Evolutionary conservation across 768 basidiomycete species (phyloP), one percentile per base, ranked within the genome.

Genomic region (Nidularia pulvinata): DNA sequence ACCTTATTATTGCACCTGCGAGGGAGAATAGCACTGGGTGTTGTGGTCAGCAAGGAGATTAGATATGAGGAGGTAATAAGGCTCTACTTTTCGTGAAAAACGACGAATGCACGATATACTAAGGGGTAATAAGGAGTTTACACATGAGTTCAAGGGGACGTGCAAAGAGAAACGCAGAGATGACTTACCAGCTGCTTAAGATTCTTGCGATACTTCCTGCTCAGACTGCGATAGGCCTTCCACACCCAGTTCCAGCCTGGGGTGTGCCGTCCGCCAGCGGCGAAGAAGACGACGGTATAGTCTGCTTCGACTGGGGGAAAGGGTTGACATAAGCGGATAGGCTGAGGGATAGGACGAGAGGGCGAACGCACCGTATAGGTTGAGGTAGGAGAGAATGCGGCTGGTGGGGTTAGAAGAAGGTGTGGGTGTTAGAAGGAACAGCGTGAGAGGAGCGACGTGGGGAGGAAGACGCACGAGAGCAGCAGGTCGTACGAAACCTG

Each of bases 181-280:
- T 30, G 19, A 67, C 88, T 53, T 55, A 89, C 91, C 69, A 95
- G 64, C 63, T 84, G 83, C 68, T 94, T 94, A 52, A 95, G 68
- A 63, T 95, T 92, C 74, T 95, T 95, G 51, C 92, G 81, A 63
- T 93, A 95, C 67, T 91, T 93, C 50, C 89, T 76, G 64, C 79
- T 91, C 43, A 89, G 72, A 62, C 87, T 88, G 22, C 91, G 80
- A 66, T 93, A 93, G 0, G 91, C 89, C 62, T 90, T 93, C 92
- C 92, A 94, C 7, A 95, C 81, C 93, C 93, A 95, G 58, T 86
- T 90, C 91, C 91, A 93, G 30, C 82, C 80, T 5, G 93, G 93
- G 2, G 84, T 80, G 69, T 92, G 76, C 56, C 73, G 76, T 6
- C 83, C 83, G 25, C 91, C 93, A 1, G 92, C 88, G 30, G 92